Conservation (phyloP, 1,284 basidiomycete genomes). For the Bjerkandera adusta region DNA sequence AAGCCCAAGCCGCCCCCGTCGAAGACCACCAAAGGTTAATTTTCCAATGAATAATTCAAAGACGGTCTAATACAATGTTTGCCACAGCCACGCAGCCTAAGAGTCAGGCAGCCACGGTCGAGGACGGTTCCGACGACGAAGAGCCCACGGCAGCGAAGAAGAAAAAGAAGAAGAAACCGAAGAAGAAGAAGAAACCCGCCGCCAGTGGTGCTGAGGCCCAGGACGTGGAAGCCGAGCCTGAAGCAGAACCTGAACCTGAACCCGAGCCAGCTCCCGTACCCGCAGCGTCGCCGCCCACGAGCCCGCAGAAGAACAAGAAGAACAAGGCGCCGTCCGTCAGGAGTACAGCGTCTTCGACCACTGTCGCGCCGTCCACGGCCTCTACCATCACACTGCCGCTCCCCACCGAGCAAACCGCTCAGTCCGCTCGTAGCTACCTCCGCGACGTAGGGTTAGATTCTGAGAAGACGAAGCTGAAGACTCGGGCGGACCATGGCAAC, state of each 20-base stretch:
- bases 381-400: conserved; percentile 48
- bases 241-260: conserved; percentile 4
- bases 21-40: background rate
- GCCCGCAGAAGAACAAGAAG: conserved; percentile 18
- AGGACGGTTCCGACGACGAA: conserved; percentile 53
- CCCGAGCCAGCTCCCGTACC: background rate
- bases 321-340: conserved; percentile 14
- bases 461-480: conserved; percentile 66
- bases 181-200: conserved; percentile 56
- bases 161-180: conserved; percentile 42
- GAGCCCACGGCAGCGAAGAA: conserved; percentile 16
- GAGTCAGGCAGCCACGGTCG: conserved; percentile 51
- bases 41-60: background rate
- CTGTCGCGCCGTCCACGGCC: conserved; percentile 27
- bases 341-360: conserved; percentile 22
- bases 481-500: conserved; percentile 54
- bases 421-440: conserved; percentile 70
- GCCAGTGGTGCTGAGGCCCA: conserved; percentile 25
- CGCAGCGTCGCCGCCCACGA: background rate
- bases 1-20: conserved; percentile 6
- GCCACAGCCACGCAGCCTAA: conserved; percentile 20
- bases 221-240: conserved; percentile 1
- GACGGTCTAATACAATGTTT: background rate
- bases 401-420: conserved; percentile 47
- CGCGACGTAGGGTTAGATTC: conserved; percentile 44